phyloP scores from a whole-genome alignment of 116 monocot genomes.

The Cymodocea nodosa region DNA sequence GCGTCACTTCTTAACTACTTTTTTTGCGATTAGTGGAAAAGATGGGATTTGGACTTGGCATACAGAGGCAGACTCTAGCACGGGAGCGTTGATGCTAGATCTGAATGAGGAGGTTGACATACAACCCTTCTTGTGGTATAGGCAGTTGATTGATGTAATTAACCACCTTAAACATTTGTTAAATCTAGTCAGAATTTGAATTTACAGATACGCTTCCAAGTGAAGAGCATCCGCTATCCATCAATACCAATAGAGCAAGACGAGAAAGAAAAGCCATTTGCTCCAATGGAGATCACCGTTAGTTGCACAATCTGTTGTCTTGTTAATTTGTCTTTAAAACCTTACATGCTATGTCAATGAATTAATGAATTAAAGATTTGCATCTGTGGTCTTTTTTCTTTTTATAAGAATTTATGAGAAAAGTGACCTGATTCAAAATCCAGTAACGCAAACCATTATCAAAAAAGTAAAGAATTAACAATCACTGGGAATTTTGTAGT shows the following conservation, averaged over 20 bases:
- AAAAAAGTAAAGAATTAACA: too few relatives aligned
- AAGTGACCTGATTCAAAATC: too few relatives aligned
- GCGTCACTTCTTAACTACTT: background rate
- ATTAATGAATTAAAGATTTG: too few relatives aligned
- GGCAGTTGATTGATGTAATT: background rate
- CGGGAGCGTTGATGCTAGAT: conserved; percentile 20
- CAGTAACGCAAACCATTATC: too few relatives aligned
- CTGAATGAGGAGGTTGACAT: conserved; percentile 48
- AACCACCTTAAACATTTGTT: background rate
- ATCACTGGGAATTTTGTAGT: background rate
- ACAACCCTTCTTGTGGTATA: conserved; percentile 5
- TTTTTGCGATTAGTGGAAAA: conserved; percentile 16
- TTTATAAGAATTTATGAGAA: too few relatives aligned
- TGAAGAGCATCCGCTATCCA: conserved; percentile 48
- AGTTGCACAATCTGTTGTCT: conserved; percentile 7
- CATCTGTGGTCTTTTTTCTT: too few relatives aligned
- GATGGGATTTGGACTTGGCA: conserved; percentile 67
- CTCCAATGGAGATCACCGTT: conserved; percentile 65
- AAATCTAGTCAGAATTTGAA: background rate
- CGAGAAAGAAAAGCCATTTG: conserved; percentile 42
- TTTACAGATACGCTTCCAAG: conserved; percentile 47
- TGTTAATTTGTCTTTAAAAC: background rate
- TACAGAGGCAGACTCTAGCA: conserved; percentile 8
- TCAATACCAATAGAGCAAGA: conserved; percentile 51
- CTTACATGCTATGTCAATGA: too few relatives aligned